These are phyloP conservation scores for Geotrichum australiense DNA, from an alignment of 1,139 yeast genomes.

Conservation along the genomic window DNA sequence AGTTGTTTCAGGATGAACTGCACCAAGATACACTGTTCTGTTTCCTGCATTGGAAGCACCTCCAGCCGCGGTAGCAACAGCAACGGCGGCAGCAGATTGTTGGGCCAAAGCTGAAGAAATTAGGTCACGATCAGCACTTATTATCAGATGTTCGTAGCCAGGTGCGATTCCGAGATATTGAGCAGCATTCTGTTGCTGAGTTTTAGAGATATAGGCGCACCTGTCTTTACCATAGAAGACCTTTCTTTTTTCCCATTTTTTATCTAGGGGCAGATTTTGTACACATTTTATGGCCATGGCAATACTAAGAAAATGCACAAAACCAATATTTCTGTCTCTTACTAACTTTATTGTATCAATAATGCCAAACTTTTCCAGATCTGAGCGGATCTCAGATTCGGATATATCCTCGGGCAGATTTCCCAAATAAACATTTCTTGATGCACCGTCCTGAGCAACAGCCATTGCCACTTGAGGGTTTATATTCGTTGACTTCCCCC, in stretches of 20 bases:
- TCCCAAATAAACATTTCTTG: constrained; percentile 84
- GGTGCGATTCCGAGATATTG: constrained; percentile 89
- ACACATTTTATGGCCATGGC: constrained; percentile 80
- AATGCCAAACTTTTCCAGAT: constrained; percentile 63
- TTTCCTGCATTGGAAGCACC: constrained; percentile 80
- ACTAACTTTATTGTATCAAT: constrained; percentile 75
- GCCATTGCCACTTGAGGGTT: constrained; percentile 67
- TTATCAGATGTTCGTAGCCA: constrained; percentile 76
- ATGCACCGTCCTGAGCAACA: constrained; percentile 80
- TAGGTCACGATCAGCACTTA: constrained; percentile 71
- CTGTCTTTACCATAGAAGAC: constrained; percentile 85
- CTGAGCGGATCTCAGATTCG: constrained; percentile 56
- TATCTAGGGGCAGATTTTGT: constrained; percentile 50
- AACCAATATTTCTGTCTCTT: constrained; percentile 67
- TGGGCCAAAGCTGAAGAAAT: constrained; percentile 45
- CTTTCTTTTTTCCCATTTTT: constrained; percentile 54
- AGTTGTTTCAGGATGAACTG: constrained; percentile 75
- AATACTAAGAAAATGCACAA: constrained; percentile 72
- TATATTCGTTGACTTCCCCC: constrained; percentile 62
- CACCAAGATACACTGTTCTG: constrained; percentile 86
- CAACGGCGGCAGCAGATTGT: constrained; percentile 68
- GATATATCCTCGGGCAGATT: constrained; percentile 53
- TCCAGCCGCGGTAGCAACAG: constrained; percentile 69
- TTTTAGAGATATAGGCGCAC: constrained; percentile 75
- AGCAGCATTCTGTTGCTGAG: constrained; percentile 96